Base-by-base conservation (phyloP, 1,139 yeast genomes). In the Wickerhamiella infanticola region DNA sequence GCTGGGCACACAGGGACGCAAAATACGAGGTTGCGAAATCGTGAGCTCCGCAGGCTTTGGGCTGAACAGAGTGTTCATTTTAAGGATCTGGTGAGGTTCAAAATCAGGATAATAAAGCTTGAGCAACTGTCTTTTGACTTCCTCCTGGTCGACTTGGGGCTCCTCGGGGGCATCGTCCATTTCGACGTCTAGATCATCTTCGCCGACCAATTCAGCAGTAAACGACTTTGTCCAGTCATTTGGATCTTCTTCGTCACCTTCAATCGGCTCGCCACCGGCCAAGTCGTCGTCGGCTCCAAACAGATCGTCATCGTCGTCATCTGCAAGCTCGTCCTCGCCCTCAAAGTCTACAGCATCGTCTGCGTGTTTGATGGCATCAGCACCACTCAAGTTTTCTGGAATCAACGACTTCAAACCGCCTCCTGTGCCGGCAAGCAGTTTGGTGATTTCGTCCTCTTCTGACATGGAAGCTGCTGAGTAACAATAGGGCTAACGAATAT, bases 261-360 rank as follows among this genome's bases (percentile, higher is more conserved):
- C 43, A 50, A 51, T 42, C 36, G 46, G 42, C 36, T 50, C 62
- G 33, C 33, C 33, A 29, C 33, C 33, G 7, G 11, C 7, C 29
- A 56, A 62, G 11, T 58, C 63, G 4, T 53, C 64, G 6, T 54
- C 63, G 23, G 56, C 63, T 6, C 49, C 58, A 8, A 46, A 55
- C 33, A 8, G 45, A 8, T 26, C 37, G 18, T 50, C 51, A 35
- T 65, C 72, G 48, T 72, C 77, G n/a, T 85, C 95, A 42, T 86
- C 97, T 0, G 97, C 97, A 47, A 90, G 68, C 61, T 88, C 96
- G 55, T 88, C 97, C 53, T 84, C 94, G 59, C 85, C 95, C 57
- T 85, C 96, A 60, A 83, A 90, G 63, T 90, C 97, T 40, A 86
- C 68, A n/a, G 98, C 97, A 60, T 88, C 90, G 4, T 77, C 95